Conservation (phyloP, 441 rosid species). For the Arabidopsis lyrata region DNA sequence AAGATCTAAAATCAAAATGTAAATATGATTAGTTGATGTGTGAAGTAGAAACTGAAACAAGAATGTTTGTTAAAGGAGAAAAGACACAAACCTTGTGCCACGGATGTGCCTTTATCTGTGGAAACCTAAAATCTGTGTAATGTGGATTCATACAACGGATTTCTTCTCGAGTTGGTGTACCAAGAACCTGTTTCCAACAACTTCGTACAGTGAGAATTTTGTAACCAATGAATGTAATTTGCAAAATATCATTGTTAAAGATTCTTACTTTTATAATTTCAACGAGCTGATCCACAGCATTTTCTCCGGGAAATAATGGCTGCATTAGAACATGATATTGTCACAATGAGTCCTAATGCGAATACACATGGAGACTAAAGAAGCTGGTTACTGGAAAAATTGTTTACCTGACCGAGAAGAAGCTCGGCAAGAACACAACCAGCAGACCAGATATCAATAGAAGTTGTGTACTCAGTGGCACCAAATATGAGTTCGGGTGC, state of each 20-base stretch:
- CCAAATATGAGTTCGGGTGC: conserved; percentile 99
- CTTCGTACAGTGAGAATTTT: conserved; percentile 17
- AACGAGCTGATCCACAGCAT: conserved; percentile 97
- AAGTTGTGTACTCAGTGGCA: conserved; percentile 97
- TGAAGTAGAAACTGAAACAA: neutral
- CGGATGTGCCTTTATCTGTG: conserved; percentile 98
- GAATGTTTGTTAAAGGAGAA: neutral
- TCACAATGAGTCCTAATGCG: neutral
- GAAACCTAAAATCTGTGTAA: conserved; percentile 92
- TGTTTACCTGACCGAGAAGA: conserved; percentile 86
- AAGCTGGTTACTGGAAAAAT: neutral
- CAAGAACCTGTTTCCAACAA: conserved; percentile 73
- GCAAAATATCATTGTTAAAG: conserved; percentile 3
- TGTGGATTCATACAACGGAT: conserved; percentile 99
- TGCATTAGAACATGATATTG: conserved; percentile 35
- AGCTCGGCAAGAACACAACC: conserved; percentile 99
- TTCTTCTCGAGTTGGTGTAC: conserved; percentile 99
- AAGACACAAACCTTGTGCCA: conserved; percentile 86
- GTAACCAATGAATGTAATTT: conserved; percentile 5
- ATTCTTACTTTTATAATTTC: conserved; percentile 86
- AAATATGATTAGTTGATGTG: neutral
- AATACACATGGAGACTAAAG: neutral
- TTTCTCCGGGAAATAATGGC: conserved; percentile 99
- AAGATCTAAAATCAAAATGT: conserved; percentile 54
- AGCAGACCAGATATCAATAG: conserved; percentile 99